phyloP scores from a whole-genome alignment of 2,329 filamentous ascomycete species.

The Dactylonectria estremocensis region DNA sequence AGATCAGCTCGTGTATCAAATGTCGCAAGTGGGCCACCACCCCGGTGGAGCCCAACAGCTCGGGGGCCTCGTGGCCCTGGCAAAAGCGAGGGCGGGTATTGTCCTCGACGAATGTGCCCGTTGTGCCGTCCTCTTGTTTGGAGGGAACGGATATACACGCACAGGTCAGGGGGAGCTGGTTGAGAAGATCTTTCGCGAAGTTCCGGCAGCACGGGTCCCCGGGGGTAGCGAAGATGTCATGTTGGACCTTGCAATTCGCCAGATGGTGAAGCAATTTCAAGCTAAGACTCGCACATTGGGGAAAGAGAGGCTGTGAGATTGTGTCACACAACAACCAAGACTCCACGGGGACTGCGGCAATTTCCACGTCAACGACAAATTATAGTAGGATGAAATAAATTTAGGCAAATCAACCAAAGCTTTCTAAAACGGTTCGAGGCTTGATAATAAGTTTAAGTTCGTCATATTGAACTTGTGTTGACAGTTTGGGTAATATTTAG shows the following conservation, averaged over 20 bases:
- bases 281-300: slow-evolving; percentile 9
- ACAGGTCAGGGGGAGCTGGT: slow-evolving; percentile 79
- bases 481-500: too few relatives aligned
- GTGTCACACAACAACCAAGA: too few relatives aligned
- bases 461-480: too few relatives aligned
- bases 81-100: slow-evolving; percentile 80
- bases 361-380: too few relatives aligned
- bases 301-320: slow-evolving; percentile 2
- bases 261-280: slow-evolving; percentile 38
- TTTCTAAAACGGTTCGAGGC: too few relatives aligned
- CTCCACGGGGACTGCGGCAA: too few relatives aligned
- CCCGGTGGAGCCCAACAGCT: slow-evolving; percentile 71
- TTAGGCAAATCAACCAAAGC: too few relatives aligned
- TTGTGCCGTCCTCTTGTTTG: slow-evolving; percentile 79
- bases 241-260: slow-evolving; percentile 41
- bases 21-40: slow-evolving; percentile 74
- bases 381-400: too few relatives aligned
- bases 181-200: slow-evolving; percentile 59
- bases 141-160: slow-evolving; percentile 80
- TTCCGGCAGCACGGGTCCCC: slow-evolving; percentile 34
- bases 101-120: slow-evolving; percentile 81
- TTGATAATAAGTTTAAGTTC: too few relatives aligned
- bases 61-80: slow-evolving; percentile 79
- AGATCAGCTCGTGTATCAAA: slow-evolving; percentile 78
- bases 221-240: slow-evolving; percentile 45